A percentile compares a stretch with the other conserved stretches of the same genome.
Conservation (phyloP, 192 early-diverging fungal genomes). For the Funneliformis mosseae region DNA sequence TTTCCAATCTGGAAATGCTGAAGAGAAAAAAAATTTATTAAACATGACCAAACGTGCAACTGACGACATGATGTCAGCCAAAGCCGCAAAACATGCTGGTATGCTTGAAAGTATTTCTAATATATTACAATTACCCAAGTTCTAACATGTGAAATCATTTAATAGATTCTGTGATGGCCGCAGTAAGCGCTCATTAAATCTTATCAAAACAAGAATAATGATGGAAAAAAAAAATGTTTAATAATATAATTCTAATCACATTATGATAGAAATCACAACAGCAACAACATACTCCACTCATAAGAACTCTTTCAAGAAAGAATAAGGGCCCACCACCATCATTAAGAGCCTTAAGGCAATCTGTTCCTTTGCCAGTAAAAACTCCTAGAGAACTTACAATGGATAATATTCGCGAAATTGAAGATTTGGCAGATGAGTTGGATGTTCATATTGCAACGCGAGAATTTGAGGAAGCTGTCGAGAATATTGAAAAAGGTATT, state of each 20-base stretch:
- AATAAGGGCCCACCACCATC: background rate
- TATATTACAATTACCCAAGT: background rate
- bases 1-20: conserved; percentile 65
- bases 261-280: conserved; percentile 11
- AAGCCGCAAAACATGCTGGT: conserved; percentile 24
- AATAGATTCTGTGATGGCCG: conserved; percentile 1
- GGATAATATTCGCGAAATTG: conserved; percentile 59
- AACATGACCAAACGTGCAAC: conserved; percentile 57
- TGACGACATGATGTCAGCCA: conserved; percentile 56
- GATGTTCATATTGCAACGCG: conserved; percentile 92
- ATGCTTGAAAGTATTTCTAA: background rate
- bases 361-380: background rate
- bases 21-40: conserved; percentile 71
- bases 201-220: background rate
- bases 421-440: conserved; percentile 82
- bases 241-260: background rate
- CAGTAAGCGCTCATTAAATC: conserved; percentile 6
- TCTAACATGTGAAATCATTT: background rate
- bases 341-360: background rate
- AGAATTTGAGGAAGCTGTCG: conserved; percentile 85
- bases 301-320: conserved; percentile 10
- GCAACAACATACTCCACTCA: conserved; percentile 24
- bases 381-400: conserved; percentile 35
- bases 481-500: conserved; percentile 66
- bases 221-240: background rate